Percentiles rank a stretch among this genome's conserved stretches.
Evolutionary conservation across 331 rosid species (phyloP).

Genomic region (Arachis monticola): DNA sequence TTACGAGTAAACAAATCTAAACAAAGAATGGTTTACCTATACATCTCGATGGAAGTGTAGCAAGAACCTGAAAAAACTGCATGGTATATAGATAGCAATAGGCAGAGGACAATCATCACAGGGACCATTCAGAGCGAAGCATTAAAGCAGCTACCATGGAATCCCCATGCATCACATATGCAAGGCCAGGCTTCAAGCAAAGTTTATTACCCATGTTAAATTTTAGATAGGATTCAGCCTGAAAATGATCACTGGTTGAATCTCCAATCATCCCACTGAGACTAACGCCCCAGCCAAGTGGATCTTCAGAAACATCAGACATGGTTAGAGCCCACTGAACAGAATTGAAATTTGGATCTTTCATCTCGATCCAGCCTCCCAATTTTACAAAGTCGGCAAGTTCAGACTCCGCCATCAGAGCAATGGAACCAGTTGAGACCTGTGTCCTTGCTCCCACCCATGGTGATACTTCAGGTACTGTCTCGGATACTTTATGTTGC

Average conservation of each 20-base stretch:
- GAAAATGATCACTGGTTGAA: constrained; percentile 58
- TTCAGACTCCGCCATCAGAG: constrained; percentile 67
- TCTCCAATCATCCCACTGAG: constrained; percentile 61
- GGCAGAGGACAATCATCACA: constrained; percentile 46
- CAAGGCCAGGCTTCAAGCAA: constrained; percentile 83
- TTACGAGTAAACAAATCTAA: not conserved
- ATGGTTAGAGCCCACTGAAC: constrained; percentile 66
- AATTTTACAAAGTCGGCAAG: constrained; percentile 64
- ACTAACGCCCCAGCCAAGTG: constrained; percentile 81
- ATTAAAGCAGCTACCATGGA: constrained; percentile 59
- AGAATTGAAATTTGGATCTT: constrained; percentile 47
- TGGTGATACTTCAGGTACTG: constrained; percentile 42
- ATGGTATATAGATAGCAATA: not conserved
- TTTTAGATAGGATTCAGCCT: constrained; percentile 74
- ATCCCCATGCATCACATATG: constrained; percentile 58
- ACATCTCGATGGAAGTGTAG: constrained; percentile 21
- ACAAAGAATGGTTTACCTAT: constrained; percentile 35
- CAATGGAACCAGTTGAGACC: constrained; percentile 56
- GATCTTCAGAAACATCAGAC: constrained; percentile 74
- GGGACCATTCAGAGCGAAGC: constrained; percentile 78
- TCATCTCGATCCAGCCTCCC: constrained; percentile 88
- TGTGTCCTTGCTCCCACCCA: constrained; percentile 34
- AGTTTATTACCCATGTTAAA: constrained; percentile 60
- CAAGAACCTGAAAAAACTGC: not conserved
- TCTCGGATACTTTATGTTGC: constrained; percentile 44